A percentile compares a stretch with the other conserved stretches of the same genome.
Evolutionary conservation across 2,329 filamentous ascomycete genomes (phyloP).

Genomic region (Coniochaeta sp.): DNA sequence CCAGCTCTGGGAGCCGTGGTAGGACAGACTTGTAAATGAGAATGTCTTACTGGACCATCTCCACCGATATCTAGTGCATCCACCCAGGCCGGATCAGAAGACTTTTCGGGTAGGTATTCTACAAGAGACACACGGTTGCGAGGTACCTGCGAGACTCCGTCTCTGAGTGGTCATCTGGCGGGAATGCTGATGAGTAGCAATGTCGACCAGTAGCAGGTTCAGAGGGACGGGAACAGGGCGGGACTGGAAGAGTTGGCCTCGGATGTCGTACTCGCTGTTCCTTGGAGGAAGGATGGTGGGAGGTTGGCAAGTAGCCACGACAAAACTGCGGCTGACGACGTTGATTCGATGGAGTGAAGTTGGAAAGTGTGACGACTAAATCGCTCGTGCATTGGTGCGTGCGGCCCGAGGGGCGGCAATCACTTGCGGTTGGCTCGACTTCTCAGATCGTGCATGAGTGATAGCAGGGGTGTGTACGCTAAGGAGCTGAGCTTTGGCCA

Average conservation of each 20-base stretch:
- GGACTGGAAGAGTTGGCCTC: not conserved
- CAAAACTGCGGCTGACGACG: conserved; percentile 10
- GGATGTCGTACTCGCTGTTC: not conserved
- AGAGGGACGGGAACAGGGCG: not conserved
- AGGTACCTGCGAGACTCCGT: not conserved
- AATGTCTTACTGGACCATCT: conserved; percentile 1
- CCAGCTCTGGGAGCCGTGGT: conserved; percentile 8
- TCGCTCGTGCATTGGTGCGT: conserved; percentile 33
- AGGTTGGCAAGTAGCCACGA: conserved; percentile 5
- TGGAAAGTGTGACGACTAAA: conserved; percentile 32
- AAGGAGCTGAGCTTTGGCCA: conserved; percentile 16
- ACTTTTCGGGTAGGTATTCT: not conserved
- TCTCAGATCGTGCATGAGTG: conserved; percentile 21
- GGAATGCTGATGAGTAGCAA: not conserved
- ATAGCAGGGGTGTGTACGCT: conserved; percentile 14
- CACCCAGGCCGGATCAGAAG: not conserved
- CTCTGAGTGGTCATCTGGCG: not conserved
- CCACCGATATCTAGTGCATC: not conserved
- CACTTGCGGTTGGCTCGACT: conserved; percentile 31
- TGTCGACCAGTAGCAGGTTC: not conserved
- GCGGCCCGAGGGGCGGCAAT: conserved; percentile 33
- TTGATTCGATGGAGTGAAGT: conserved; percentile 25
- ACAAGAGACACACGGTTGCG: not conserved
- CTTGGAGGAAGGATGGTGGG: not conserved
- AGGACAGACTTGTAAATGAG: conserved; percentile 11